Conservation (phyloP, 2,329 filamentous ascomycete species). For the Claviceps maximensis region DNA sequence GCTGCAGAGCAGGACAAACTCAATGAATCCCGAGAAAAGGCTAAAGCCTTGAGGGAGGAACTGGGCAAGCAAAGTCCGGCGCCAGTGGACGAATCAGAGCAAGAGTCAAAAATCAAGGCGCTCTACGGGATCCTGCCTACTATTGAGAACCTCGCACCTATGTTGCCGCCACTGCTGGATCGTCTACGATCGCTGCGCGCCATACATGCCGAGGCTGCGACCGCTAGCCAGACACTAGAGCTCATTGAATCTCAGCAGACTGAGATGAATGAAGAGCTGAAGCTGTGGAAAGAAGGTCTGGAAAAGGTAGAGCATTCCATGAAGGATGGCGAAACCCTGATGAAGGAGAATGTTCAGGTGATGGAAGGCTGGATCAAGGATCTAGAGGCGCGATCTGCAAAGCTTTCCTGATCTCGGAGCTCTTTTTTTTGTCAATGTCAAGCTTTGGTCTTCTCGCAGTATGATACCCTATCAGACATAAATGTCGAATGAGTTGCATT, state of each 20-base stretch:
- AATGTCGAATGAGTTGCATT: not conserved
- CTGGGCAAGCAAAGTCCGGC: conserved; percentile 33
- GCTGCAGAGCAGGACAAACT: conserved; percentile 61
- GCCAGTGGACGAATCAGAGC: conserved; percentile 46
- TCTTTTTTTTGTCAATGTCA: not conserved
- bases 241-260: conserved; percentile 66
- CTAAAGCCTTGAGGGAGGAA: conserved; percentile 48
- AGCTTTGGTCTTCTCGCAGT: not conserved
- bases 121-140: conserved; percentile 80
- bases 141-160: conserved; percentile 72
- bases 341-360: conserved; percentile 69
- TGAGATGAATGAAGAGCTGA: conserved; percentile 72
- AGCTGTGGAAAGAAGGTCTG: conserved; percentile 72
- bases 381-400: conserved; percentile 63
- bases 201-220: conserved; percentile 77
- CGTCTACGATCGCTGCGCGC: conserved; percentile 69
- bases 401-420: conserved; percentile 27
- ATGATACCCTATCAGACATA: conserved; percentile 8
- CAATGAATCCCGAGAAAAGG: conserved; percentile 49
- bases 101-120: conserved; percentile 77
- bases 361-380: conserved; percentile 83
- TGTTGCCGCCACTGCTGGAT: conserved; percentile 75
- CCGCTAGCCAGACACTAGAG: conserved; percentile 63
- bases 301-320: conserved; percentile 67
- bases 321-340: conserved; percentile 51